A percentile compares a stretch with the other conserved stretches of the same genome.
These are phyloP conservation scores for Yueomyces sp. DNA, from an alignment of 805 yeast genomes.

Conservation along the genomic window DNA sequence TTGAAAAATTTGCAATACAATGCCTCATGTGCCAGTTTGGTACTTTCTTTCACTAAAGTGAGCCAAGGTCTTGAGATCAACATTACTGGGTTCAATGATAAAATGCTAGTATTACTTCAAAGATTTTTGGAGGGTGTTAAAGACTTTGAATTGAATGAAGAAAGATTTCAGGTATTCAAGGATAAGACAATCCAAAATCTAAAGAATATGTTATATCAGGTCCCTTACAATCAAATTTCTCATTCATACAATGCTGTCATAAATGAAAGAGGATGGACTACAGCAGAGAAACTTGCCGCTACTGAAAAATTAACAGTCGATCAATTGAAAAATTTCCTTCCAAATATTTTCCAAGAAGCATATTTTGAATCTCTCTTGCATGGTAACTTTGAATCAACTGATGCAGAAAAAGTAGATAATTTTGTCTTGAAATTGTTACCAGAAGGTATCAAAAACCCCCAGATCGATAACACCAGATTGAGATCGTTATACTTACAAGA, in stretches of 20 bases:
- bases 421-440: constrained; percentile 32
- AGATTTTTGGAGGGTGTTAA: constrained; percentile 44
- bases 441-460: constrained; percentile 27
- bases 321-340: constrained; percentile 38
- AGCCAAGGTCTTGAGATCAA: constrained; percentile 61
- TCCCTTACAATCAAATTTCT: constrained; percentile 71
- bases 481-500: constrained; percentile 31
- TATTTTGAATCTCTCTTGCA: constrained; percentile 60
- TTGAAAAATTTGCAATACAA: constrained; percentile 62
- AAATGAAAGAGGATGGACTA: constrained; percentile 59
- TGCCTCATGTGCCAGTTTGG: constrained; percentile 71
- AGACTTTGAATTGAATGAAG: constrained; percentile 35
- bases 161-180: constrained; percentile 54
- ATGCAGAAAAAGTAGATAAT: constrained; percentile 38
- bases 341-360: constrained; percentile 42
- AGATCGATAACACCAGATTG: constrained; percentile 17
- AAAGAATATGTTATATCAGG: constrained; percentile 55
- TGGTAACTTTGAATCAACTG: constrained; percentile 53
- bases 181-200: constrained; percentile 49
- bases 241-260: constrained; percentile 46
- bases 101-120: constrained; percentile 48
- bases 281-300: constrained; percentile 45
- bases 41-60: constrained; percentile 41
- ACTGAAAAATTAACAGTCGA: constrained; percentile 33
- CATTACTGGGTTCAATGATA: constrained; percentile 75